Base-by-base conservation (phyloP, 306 rosid genomes). In the Cucurbita pepo region DNA sequence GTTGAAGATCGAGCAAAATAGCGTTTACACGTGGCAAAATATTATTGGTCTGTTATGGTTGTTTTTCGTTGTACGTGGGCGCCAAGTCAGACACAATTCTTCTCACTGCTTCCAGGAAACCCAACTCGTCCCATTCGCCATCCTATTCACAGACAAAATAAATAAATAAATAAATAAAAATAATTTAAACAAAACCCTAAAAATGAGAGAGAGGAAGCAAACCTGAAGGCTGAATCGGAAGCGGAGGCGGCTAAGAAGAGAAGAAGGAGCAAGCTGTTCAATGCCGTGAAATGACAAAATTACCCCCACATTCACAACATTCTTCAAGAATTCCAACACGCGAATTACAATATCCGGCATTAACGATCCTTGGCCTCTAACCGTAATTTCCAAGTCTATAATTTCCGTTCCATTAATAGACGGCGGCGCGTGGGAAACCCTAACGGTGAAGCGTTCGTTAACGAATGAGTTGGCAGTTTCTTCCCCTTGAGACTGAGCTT, bases 61-160 rank as follows among this genome's bases (percentile, higher is more conserved):
- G 34, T 30, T 30, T 30, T 30, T 30, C 34, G 34, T 30, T 30
- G 34, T 30, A 30, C 34, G 34, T 30, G 34, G 34, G 3, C 34
- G 58, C 73, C 80, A 82, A 69, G 78, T 82, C 84, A 78, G 78
- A 80, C 70, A 80, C 87, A 7, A 85, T 81, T 62, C 90, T 82
- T 60, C 77, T 84, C 63, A 85, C 83, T 70, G 92, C 90, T 83
- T 88, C 92, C 77, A 10, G 74, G 87, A 88, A 88, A 84, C 78
- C 69, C 21, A 80, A 12, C 72, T 83, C 85, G 86, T 85, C 92
- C 92, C 90, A 85, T 63, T 85, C 92, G 74, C 75, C 69, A 50
- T 65, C 83, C 92, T 87, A 70, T 50, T 36, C 74, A 50, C 34
- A 8, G 14, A 51, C 7, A 2, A 50, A 8, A 47, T 25, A 22